Evolutionary conservation across 805 yeast genomes (phyloP).

Genomic region (Ogataea ramenticola): DNA sequence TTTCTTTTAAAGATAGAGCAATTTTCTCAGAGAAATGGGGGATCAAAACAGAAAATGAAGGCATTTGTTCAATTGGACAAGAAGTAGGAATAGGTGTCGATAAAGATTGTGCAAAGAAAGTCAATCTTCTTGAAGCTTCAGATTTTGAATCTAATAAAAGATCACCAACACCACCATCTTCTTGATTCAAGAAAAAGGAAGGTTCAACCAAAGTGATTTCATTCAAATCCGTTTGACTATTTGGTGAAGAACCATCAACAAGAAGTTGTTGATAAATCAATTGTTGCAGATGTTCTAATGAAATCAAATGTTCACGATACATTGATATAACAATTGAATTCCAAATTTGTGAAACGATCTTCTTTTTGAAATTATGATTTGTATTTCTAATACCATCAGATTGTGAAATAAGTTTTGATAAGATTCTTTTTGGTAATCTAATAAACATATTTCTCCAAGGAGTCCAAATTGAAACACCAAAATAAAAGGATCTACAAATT

Average conservation of each 20-base stretch:
- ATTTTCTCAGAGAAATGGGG: constrained; percentile 88
- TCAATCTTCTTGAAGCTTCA: constrained; percentile 77
- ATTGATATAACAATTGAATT: constrained; percentile 75
- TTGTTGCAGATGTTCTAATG: constrained; percentile 64
- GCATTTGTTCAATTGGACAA: constrained; percentile 59
- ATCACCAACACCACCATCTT: constrained; percentile 56
- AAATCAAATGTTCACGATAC: constrained; percentile 73
- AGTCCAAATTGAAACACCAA: constrained; percentile 80
- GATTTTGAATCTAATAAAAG: constrained; percentile 53
- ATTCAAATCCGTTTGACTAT: constrained; percentile 19
- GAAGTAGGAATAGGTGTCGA: constrained; percentile 82
- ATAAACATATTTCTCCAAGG: constrained; percentile 84
- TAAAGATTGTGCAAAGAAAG: constrained; percentile 85
- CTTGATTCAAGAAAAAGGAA: constrained; percentile 71
- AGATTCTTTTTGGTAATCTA: constrained; percentile 67
- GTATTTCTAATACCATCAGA: constrained; percentile 17
- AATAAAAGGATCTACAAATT: constrained; percentile 48
- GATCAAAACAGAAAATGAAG: constrained; percentile 72
- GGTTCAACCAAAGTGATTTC: constrained; percentile 57
- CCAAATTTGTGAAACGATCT: constrained; percentile 68
- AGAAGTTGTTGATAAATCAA: constrained; percentile 41
- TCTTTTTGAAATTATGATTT: constrained; percentile 35
- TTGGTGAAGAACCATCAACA: constrained; percentile 18
- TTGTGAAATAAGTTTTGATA: constrained; percentile 52
- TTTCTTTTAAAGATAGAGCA: constrained; percentile 65